A percentile compares a stretch with the other conserved stretches of the same genome.
Conservation (phyloP, 495 filamentous ascomycete species). For the Penicillium angulare region DNA sequence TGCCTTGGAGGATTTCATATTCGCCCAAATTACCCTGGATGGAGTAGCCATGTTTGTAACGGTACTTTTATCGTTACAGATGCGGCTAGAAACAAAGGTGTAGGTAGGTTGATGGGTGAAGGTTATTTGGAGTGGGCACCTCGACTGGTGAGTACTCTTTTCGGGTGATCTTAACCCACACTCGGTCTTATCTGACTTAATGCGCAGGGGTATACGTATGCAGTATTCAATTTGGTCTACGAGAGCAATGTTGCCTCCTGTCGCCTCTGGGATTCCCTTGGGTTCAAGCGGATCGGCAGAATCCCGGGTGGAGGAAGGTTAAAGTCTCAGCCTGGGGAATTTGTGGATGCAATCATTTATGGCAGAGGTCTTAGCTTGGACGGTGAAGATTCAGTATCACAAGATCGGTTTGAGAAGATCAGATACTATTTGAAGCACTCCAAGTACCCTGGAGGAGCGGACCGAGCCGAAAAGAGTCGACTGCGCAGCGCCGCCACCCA, state of each 20-base stretch:
- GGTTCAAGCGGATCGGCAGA: constrained; percentile 93
- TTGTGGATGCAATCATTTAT: constrained; percentile 95
- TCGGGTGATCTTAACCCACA: background rate
- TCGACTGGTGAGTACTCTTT: constrained; percentile 61
- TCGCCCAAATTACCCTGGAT: constrained; percentile 95
- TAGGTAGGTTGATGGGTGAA: constrained; percentile 91
- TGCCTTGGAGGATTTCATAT: constrained; percentile 96
- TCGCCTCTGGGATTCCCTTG: constrained; percentile 95
- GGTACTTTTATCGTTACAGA: constrained; percentile 93
- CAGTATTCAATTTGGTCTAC: constrained; percentile 97
- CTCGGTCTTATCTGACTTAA: background rate
- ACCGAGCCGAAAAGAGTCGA: constrained; percentile 93
- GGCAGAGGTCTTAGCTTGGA: constrained; percentile 78
- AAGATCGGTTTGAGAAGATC: constrained; percentile 98
- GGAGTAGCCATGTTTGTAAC: constrained; percentile 95
- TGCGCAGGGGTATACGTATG: constrained; percentile 95
- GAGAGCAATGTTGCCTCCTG: constrained; percentile 95
- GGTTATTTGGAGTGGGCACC: constrained; percentile 93
- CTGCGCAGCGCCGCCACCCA: constrained; percentile 91
- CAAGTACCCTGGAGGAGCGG: constrained; percentile 90
- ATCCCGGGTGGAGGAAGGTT: constrained; percentile 87
- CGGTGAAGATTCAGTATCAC: constrained; percentile 84
- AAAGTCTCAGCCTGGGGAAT: constrained; percentile 72
- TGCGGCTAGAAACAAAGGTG: constrained; percentile 82
- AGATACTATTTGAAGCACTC: constrained; percentile 93